Evolutionary conservation across 2,329 filamentous ascomycete genomes (phyloP).

Genomic region (Fusarium austroafricanum): DNA sequence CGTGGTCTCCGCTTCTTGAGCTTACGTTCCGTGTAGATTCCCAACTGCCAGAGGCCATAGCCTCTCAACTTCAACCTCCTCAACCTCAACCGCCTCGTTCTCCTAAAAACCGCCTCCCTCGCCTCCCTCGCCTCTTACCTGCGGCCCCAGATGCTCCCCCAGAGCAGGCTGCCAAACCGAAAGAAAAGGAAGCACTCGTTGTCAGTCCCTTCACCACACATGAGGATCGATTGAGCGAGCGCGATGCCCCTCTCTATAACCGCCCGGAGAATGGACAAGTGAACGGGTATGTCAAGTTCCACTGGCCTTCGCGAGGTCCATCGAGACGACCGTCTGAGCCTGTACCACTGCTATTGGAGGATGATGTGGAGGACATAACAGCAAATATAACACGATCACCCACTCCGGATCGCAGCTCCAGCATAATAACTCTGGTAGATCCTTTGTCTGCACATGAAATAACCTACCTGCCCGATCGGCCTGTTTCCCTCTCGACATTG

Average conservation of each 20-base stretch:
- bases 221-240: not conserved
- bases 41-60: constrained; percentile 21
- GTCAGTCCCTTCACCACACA: not conserved
- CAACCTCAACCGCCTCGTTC: not conserved
- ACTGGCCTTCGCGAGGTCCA: constrained; percentile 31
- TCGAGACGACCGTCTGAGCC: constrained; percentile 23
- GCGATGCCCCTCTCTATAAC: not conserved
- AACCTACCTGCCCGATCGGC: not conserved
- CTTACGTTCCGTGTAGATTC: constrained; percentile 47
- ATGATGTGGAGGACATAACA: constrained; percentile 30
- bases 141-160: constrained; percentile 11
- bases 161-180: constrained; percentile 1
- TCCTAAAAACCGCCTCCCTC: constrained; percentile 19
- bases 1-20: constrained; percentile 20
- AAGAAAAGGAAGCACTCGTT: constrained; percentile 15
- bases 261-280: not conserved
- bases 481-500: constrained; percentile 21
- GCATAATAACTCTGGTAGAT: constrained; percentile 6
- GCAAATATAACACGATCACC: constrained; percentile 14
- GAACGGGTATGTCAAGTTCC: not conserved
- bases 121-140: constrained; percentile 21
- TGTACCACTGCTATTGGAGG: constrained; percentile 4
- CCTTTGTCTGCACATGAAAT: not conserved
- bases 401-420: constrained; percentile 2
- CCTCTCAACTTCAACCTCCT: not conserved